A percentile compares a stretch with the other conserved stretches of the same genome.
Evolutionary conservation across 257 asterid species (phyloP).

Genomic region (Verbascum thapsus): DNA sequence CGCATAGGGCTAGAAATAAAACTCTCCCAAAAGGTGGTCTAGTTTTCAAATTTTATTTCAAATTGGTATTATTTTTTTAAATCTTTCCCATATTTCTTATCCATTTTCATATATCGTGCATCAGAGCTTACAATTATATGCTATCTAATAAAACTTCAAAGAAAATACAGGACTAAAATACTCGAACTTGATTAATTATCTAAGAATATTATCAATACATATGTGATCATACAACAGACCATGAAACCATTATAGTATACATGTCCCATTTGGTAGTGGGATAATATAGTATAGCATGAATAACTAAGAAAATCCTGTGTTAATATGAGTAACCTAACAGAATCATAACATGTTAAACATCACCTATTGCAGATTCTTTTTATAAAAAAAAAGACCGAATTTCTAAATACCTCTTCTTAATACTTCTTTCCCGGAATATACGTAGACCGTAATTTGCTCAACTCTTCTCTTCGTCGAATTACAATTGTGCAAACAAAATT

Average conservation of each 20-base stretch:
- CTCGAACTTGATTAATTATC: slow-evolving; percentile 1
- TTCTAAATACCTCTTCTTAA: neutral
- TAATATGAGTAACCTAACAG: slow-evolving; percentile 1
- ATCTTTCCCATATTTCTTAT: too few relatives aligned
- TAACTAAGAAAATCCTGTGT: neutral
- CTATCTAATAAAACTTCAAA: neutral
- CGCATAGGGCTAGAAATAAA: too few relatives aligned
- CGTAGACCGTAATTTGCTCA: neutral
- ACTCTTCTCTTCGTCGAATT: neutral
- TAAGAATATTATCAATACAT: neutral
- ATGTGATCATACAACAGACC: slow-evolving; percentile 10
- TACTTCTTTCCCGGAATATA: neutral
- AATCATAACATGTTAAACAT: neutral
- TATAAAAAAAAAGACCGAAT: too few relatives aligned
- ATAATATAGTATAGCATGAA: slow-evolving; percentile 1
- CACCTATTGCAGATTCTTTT: neutral
- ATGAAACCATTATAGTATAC: neutral
- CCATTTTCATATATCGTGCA: too few relatives aligned
- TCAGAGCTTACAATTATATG: too few relatives aligned
- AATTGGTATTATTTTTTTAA: too few relatives aligned
- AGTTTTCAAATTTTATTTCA: too few relatives aligned
- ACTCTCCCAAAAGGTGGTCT: too few relatives aligned
- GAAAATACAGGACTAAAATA: neutral
- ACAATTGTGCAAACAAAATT: slow-evolving; percentile 69
- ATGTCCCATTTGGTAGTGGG: slow-evolving; percentile 14